Evolutionary conservation across 2,329 filamentous ascomycete species (phyloP), one percentile per base, ranked within the genome.

Genomic region (Aspergillus ibericus): DNA sequence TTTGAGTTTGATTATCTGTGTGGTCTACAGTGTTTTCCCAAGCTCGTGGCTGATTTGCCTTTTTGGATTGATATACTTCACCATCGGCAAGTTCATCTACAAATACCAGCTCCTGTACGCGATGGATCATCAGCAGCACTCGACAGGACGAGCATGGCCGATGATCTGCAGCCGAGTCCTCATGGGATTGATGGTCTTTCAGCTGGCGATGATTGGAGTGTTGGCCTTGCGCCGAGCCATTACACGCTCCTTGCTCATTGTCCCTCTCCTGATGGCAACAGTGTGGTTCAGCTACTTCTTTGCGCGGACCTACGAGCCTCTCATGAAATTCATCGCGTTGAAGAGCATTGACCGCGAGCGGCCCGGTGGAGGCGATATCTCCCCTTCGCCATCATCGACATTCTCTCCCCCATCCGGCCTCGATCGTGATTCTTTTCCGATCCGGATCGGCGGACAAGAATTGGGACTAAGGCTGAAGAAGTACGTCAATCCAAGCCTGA

Each of bases 111-210:
- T 99, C 4, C 82, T 99, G 4, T 99, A 99, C 74, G 92, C 95
- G 32, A 99, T 99, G 95, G 93, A 98, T 68, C 93, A 98, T 73
- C 90, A 92, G 15, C 69, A 75, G 55, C 68, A 76, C 62, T 72
- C 74, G 10, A 98, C 93, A 0, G 96, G 96, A 18, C 88, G 89
- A 61, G 92, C 93, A 4, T 99, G 95, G 95, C 89, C 90, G 50
- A 96, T 99, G 84, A 96, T 99, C 62, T 96, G 92, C 77, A 92
- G 95, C 70, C 90, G 95, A 35, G 84, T 97, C 59, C 85, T 98
- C 56, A 80, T 97, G 22, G 95, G 95, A 1, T 78, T 97, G 9
- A 78, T 96, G 2, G 85, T 98, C 42, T 97, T 97, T 70, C 92
- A 99, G 74, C 77, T 96, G 20, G 92, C 95, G 48, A 95, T 96